These are phyloP conservation scores for Nevesoporus exiguus DNA, from an alignment of 768 basidiomycete species.

Conservation along the genomic window DNA sequence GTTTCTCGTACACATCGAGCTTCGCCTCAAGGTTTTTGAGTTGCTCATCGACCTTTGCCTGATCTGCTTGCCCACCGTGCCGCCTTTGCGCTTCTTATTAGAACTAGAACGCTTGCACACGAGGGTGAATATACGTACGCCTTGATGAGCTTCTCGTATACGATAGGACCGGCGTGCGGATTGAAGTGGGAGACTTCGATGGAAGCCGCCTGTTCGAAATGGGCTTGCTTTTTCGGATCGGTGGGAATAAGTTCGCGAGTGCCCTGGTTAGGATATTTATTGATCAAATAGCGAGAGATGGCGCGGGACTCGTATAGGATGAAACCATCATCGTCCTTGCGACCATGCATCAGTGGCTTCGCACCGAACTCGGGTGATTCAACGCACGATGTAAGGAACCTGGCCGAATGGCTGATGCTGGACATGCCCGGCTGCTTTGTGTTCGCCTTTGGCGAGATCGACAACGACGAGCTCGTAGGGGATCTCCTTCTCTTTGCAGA, in stretches of 20 bases:
- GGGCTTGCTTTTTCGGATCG: conserved; percentile 33
- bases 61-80: conserved; percentile 23
- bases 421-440: conserved; percentile 44
- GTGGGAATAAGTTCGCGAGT: conserved; percentile 45
- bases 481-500: conserved; percentile 54
- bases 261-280: conserved; percentile 52
- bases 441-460: conserved; percentile 41
- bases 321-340: conserved; percentile 59
- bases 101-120: neutral
- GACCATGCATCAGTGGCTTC: neutral
- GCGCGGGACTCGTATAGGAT: conserved; percentile 61
- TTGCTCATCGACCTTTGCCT: conserved; percentile 14
- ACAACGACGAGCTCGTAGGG: conserved; percentile 50
- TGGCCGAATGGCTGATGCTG: conserved; percentile 57
- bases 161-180: conserved; percentile 35
- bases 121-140: conserved; percentile 32
- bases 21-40: conserved; percentile 27
- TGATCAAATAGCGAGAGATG: conserved; percentile 55
- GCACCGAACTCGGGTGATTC: neutral
- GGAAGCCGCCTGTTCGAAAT: conserved; percentile 36
- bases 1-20: conserved; percentile 51
- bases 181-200: conserved; percentile 55
- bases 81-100: conserved; percentile 5
- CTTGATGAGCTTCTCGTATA: conserved; percentile 52
- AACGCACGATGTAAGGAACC: conserved; percentile 42